Evolutionary conservation across 441 rosid genomes (phyloP), one percentile per base, ranked within the genome.

Genomic region (Euphorbia corollata): DNA sequence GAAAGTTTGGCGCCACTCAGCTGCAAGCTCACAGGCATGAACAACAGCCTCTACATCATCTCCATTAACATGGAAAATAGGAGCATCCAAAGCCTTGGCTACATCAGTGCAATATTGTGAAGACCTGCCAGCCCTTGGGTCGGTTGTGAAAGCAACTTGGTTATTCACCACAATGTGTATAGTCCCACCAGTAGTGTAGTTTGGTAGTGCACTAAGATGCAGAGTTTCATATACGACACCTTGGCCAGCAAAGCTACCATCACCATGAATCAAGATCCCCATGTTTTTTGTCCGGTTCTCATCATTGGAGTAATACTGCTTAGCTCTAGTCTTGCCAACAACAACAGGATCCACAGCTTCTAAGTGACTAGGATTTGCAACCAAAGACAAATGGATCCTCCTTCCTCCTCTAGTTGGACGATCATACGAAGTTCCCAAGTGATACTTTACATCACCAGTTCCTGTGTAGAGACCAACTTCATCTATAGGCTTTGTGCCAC

Each of bases 201-300:
- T 91, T 62, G 97, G 97, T 73, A 94, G 89, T 51, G 97, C 99
- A 70, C 96, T 91, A 38, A 94, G 91, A 88, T 91, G 97, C 0
- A 93, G 85, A 74, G 97, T 93, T 77, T 93, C 97, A 73, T 93
- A 93, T 8, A 93, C 97, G 8, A 94, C 99, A 24, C 99, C 97
- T 79, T 94, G 97, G 55, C 96, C 99, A 60, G 99, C 97, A 82
- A 94, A 91, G 68, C 97, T 91, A 67, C 97, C 99, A 82, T 94
- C 99, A 24, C 99, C 97, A 66, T 94, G 99, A 74, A 94, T 89
- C 87, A 89, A 79, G 59, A 94, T 39, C 63, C 83, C 97, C 93
- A 94, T 82, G 75, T 91, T 87, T 79, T 87, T 89, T 60, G 87
- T 86, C 84, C 97, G 32, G 4, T 27, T 86, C 24, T 38, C 57